These are phyloP conservation scores for Carex myosuroides DNA, from an alignment of 176 grass and related monocot genomes.

Conservation along the genomic window DNA sequence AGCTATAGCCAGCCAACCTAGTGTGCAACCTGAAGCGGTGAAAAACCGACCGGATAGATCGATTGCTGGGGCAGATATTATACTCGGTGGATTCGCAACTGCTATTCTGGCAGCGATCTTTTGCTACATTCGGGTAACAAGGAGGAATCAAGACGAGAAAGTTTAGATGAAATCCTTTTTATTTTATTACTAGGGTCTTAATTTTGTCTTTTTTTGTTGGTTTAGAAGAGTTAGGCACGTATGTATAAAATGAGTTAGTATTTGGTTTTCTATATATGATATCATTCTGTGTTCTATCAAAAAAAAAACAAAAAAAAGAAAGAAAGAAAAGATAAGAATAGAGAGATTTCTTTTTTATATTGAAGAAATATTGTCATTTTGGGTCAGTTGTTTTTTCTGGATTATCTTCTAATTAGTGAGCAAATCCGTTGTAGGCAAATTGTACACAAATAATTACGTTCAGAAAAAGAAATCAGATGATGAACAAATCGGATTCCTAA, in stretches of 20 bases:
- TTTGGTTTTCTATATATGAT: background rate
- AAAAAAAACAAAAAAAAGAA: background rate
- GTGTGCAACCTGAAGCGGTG: slow-evolving; percentile 5
- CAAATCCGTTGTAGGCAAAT: background rate
- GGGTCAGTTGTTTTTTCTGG: background rate
- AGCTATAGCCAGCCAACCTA: background rate
- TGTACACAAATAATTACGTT: background rate
- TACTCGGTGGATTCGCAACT: slow-evolving; percentile 67
- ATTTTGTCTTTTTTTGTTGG: background rate
- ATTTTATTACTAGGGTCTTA: background rate
- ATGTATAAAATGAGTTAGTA: slow-evolving; percentile 1
- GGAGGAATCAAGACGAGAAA: slow-evolving; percentile 32
- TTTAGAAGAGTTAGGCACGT: slow-evolving; percentile 9
- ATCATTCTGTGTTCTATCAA: background rate
- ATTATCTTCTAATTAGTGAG: background rate
- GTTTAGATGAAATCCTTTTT: slow-evolving; percentile 15
- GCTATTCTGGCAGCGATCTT: slow-evolving; percentile 53
- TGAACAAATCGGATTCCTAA: background rate
- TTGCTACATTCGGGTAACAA: slow-evolving; percentile 66
- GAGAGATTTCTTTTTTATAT: background rate
- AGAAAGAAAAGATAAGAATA: background rate
- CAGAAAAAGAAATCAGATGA: too few relatives aligned
- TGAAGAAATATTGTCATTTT: background rate
- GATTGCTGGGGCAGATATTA: slow-evolving; percentile 59
- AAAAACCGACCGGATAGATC: slow-evolving; percentile 36